Percentiles rank a stretch among this genome's conserved stretches.
Conservation (phyloP, 768 basidiomycete species). For the Suillus subaureus region DNA sequence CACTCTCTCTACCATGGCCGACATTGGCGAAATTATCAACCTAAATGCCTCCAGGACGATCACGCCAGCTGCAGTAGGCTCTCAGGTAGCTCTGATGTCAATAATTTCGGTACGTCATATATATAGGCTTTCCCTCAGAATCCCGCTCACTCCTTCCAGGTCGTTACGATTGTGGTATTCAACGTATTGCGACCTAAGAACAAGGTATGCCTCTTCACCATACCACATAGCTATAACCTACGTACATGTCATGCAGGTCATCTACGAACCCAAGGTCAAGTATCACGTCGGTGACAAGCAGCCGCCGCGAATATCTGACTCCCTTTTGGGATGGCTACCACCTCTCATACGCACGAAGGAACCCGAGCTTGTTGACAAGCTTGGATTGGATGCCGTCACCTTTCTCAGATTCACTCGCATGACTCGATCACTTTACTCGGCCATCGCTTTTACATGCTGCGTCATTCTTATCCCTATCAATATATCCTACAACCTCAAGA, state of each 20-base stretch:
- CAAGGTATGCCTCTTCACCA: constrained; percentile 52
- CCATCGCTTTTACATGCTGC: constrained; percentile 65
- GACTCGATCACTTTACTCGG: constrained; percentile 71
- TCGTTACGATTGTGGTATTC: constrained; percentile 72
- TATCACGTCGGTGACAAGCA: constrained; percentile 79
- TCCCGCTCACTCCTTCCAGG: constrained; percentile 37
- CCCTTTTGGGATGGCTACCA: constrained; percentile 87
- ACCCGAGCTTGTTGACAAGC: constrained; percentile 81
- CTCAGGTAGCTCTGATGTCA: constrained; percentile 77
- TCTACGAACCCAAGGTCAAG: constrained; percentile 94
- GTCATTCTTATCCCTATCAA: constrained; percentile 86
- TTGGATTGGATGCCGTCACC: constrained; percentile 91
- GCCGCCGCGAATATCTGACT: constrained; percentile 81
- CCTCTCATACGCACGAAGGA: constrained; percentile 85
- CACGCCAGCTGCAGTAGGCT: constrained; percentile 78
- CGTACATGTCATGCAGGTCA: constrained; percentile 49
- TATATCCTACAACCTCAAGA: constrained; percentile 74
- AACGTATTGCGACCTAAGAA: constrained; percentile 88
- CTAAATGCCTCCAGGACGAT: constrained; percentile 55
- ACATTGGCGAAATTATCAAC: constrained; percentile 35
- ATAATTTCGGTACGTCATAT: constrained; percentile 63
- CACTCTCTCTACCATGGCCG: constrained; percentile 30
- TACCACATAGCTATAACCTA: neutral
- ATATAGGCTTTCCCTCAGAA: neutral
- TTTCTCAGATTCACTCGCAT: constrained; percentile 92